These are phyloP conservation scores for Arxiozyma slooffiae DNA, from an alignment of 1,139 yeast genomes.

Conservation along the genomic window DNA sequence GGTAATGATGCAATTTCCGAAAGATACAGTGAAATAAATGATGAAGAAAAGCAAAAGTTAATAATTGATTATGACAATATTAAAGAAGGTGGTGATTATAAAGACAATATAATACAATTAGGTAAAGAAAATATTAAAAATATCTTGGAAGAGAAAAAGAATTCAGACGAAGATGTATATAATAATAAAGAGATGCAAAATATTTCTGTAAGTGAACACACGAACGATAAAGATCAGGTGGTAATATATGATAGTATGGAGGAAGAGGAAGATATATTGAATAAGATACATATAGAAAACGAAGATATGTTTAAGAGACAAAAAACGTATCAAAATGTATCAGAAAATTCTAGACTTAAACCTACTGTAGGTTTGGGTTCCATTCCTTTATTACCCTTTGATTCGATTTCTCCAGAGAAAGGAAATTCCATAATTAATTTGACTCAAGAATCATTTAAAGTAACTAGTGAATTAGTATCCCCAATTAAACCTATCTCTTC, in stretches of 20 bases:
- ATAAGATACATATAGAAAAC: background rate
- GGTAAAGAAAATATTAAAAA: background rate
- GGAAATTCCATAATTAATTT: conserved; percentile 1
- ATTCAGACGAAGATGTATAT: background rate
- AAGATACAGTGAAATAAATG: background rate
- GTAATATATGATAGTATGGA: conserved; percentile 13
- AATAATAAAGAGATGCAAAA: background rate
- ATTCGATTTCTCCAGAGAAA: background rate
- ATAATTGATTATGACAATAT: background rate
- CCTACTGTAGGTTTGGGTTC: background rate
- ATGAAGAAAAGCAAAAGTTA: background rate
- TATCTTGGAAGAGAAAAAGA: background rate
- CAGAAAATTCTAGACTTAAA: background rate
- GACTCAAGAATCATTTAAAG: conserved; percentile 26
- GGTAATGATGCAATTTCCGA: background rate
- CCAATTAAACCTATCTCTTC: conserved; percentile 16
- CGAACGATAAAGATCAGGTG: conserved; percentile 2
- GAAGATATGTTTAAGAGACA: background rate
- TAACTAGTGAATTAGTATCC: conserved; percentile 22
- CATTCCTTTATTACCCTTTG: background rate
- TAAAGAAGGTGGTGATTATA: background rate
- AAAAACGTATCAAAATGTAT: conserved; percentile 4
- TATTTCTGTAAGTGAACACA: background rate
- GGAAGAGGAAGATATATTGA: conserved; percentile 6
- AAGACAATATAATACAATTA: no score